These are phyloP conservation scores for Quercus dentata DNA, from an alignment of 306 rosid genomes.

Conservation along the genomic window DNA sequence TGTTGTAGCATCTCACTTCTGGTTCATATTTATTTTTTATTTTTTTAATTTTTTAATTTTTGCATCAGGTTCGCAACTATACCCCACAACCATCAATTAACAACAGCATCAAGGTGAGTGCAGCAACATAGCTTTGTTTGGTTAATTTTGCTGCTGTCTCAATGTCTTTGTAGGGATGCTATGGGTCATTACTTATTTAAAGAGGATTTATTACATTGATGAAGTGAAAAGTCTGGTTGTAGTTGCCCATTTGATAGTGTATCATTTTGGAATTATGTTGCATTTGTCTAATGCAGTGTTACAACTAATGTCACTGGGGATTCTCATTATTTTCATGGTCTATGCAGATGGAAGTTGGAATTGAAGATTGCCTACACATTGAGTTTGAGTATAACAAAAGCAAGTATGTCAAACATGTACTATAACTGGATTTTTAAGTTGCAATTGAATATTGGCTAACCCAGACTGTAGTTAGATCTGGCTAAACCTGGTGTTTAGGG, in stretches of 20 bases:
- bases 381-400: constrained; percentile 98
- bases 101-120: constrained; percentile 95
- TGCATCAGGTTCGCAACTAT: constrained; percentile 87
- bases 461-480: background rate
- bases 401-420: constrained; percentile 62
- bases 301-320: constrained; percentile 8
- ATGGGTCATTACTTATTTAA: background rate
- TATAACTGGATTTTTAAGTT: constrained; percentile 9
- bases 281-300: constrained; percentile 14
- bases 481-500: background rate
- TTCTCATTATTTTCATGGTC: background rate
- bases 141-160: background rate
- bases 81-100: constrained; percentile 80
- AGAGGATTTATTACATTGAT: background rate
- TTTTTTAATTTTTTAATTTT: background rate
- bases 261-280: constrained; percentile 8
- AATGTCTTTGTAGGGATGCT: background rate
- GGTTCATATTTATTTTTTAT: constrained; percentile 19
- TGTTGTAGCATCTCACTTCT: constrained; percentile 16
- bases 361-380: constrained; percentile 97
- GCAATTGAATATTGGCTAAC: background rate
- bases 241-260: constrained; percentile 6
- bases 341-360: constrained; percentile 97
- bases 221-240: background rate
- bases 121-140: constrained; percentile 2